Evolutionary conservation across 2,329 filamentous ascomycete species (phyloP).

Genomic region (Scedosporium boydii): DNA sequence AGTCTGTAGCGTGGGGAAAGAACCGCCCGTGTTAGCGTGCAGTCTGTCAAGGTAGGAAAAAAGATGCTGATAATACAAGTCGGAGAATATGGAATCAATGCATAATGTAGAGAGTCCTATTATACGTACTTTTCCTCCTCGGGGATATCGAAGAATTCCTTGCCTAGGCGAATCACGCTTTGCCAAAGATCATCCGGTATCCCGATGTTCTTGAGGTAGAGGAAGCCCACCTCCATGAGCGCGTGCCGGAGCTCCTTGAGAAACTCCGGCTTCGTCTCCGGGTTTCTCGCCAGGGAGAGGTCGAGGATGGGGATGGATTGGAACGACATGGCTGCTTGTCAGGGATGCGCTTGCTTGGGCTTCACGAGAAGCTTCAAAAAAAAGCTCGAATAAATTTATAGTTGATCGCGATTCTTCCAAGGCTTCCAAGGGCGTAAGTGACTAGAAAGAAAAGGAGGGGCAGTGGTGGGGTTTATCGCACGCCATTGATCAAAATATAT

Average conservation of each 20-base stretch:
- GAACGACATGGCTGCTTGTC: constrained; percentile 51
- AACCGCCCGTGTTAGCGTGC: neutral
- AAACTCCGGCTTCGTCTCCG: constrained; percentile 61
- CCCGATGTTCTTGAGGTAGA: constrained; percentile 75
- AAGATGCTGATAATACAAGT: neutral
- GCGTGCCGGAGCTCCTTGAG: constrained; percentile 62
- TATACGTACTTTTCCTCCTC: constrained; percentile 59
- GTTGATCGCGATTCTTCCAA: neutral
- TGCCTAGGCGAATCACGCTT: constrained; percentile 57
- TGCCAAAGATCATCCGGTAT: constrained; percentile 57
- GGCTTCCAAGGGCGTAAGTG: neutral
- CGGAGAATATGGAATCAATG: too few relatives aligned
- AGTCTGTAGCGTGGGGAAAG: constrained; percentile 28
- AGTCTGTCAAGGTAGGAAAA: neutral
- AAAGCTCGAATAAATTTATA: neutral
- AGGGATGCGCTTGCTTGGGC: neutral
- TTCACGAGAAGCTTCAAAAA: neutral
- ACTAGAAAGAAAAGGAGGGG: neutral
- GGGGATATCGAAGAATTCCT: constrained; percentile 68
- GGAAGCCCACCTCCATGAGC: constrained; percentile 76
- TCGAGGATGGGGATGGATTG: constrained; percentile 69
- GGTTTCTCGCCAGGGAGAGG: constrained; percentile 54
- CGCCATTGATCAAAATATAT: too few relatives aligned
- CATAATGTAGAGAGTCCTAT: too few relatives aligned
- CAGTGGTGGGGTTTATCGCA: neutral